Conservation (phyloP, 2,329 filamentous ascomycete species). For the Claviceps sp. region DNA sequence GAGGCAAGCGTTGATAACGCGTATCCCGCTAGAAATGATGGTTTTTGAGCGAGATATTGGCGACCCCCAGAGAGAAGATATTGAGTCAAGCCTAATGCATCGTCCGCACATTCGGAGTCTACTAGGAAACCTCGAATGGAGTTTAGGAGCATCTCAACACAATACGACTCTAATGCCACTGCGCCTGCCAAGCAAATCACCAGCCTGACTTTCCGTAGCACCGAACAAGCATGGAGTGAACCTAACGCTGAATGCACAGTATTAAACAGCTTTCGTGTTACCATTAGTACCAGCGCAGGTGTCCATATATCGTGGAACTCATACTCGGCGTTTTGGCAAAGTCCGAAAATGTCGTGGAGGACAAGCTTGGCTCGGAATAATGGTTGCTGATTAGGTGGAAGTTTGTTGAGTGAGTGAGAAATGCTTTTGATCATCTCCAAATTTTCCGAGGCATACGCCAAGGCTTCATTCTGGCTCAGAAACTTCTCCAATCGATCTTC, state of each 20-base stretch:
- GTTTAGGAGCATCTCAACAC: conserved; percentile 79
- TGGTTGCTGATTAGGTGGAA: conserved; percentile 76
- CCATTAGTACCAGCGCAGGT: conserved; percentile 56
- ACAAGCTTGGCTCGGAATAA: conserved; percentile 71
- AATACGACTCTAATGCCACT: conserved; percentile 63
- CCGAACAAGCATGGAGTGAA: conserved; percentile 71
- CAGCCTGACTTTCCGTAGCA: conserved; percentile 74
- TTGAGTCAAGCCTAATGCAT: conserved; percentile 73
- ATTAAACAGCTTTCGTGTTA: conserved; percentile 66
- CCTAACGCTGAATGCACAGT: conserved; percentile 73
- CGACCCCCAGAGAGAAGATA: conserved; percentile 64
- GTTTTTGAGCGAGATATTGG: conserved; percentile 46
- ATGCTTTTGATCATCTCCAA: conserved; percentile 57
- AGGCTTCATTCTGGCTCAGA: conserved; percentile 44
- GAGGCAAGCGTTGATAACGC: conserved; percentile 68
- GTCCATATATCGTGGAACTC: conserved; percentile 59
- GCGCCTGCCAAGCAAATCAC: conserved; percentile 65
- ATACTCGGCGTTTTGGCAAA: conserved; percentile 61
- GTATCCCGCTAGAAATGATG: conserved; percentile 71
- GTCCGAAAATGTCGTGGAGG: conserved; percentile 57
- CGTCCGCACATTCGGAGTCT: conserved; percentile 78
- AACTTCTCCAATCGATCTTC: conserved; percentile 60
- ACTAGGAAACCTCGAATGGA: conserved; percentile 66
- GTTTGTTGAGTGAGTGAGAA: conserved; percentile 47
- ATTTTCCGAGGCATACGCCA: conserved; percentile 46